Evolutionary conservation across 1,139 yeast species (phyloP).

Genomic region (Zhuliangozyma parablackwelliae): DNA sequence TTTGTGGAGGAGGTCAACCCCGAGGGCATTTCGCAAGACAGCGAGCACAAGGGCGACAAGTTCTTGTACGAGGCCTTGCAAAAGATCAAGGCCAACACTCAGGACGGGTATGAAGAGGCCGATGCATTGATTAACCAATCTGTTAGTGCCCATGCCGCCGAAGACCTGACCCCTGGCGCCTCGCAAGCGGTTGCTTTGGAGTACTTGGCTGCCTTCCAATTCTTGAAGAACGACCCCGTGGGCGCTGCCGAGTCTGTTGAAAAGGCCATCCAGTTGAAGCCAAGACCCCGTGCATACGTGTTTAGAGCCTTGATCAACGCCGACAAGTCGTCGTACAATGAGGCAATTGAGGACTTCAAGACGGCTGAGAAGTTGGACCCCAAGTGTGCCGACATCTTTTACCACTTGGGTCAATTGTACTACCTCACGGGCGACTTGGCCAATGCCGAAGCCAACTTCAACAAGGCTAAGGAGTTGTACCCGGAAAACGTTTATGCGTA

Average conservation of each 20-base stretch:
- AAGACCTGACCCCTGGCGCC: conserved; percentile 23
- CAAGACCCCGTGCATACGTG: conserved; percentile 81
- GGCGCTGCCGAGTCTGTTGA: conserved; percentile 58
- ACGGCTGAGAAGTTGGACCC: conserved; percentile 70
- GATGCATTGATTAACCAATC: conserved; percentile 68
- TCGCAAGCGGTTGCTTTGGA: conserved; percentile 68
- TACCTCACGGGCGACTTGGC: conserved; percentile 75
- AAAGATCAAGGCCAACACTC: conserved; percentile 58
- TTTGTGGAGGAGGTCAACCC: conserved; percentile 47
- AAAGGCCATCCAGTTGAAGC: conserved; percentile 60
- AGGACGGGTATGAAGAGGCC: conserved; percentile 72
- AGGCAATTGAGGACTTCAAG: conserved; percentile 67
- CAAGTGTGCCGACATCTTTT: conserved; percentile 74
- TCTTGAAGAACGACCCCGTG: conserved; percentile 71
- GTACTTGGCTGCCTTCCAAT: conserved; percentile 76
- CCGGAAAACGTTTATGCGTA: conserved; percentile 77
- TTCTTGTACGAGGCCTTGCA: conserved; percentile 66
- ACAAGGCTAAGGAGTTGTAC: conserved; percentile 70
- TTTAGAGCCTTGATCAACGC: conserved; percentile 82
- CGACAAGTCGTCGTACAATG: conserved; percentile 63
- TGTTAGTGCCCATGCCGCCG: conserved; percentile 44
- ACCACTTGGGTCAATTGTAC: conserved; percentile 91
- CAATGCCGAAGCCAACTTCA: conserved; percentile 72
- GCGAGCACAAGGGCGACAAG: conserved; percentile 50
- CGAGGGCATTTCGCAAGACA: conserved; percentile 45